phyloP scores from a whole-genome alignment of 148 eudicot genomes.

The Polygonum aviculare region DNA sequence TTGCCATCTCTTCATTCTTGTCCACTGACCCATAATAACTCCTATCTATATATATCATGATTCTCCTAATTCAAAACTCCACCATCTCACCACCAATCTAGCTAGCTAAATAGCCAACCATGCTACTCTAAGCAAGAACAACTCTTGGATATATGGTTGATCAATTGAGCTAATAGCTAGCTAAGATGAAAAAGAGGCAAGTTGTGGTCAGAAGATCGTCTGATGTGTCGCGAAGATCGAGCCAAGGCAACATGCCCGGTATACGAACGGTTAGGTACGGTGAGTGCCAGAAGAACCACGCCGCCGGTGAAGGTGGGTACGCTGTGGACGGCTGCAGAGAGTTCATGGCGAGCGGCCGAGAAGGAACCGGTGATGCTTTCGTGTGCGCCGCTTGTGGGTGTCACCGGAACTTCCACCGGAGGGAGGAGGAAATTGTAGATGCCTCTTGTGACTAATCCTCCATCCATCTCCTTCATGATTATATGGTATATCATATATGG shows the following conservation, averaged over 20 bases:
- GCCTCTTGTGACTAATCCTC: slow-evolving; percentile 44
- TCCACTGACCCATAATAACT: background rate
- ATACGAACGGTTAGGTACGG: slow-evolving; percentile 30
- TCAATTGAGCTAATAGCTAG: no score
- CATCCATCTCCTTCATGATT: background rate
- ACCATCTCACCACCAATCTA: background rate
- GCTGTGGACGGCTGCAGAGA: slow-evolving; percentile 87
- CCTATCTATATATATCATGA: background rate
- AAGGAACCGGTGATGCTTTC: slow-evolving; percentile 41
- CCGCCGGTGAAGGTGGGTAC: slow-evolving; percentile 67
- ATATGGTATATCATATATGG: background rate
- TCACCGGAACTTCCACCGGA: slow-evolving; percentile 66
- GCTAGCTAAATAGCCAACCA: background rate
- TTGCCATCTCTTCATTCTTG: background rate
- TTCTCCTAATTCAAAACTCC: background rate
- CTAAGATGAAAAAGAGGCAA: slow-evolving; percentile 49
- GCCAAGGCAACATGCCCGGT: slow-evolving; percentile 8
- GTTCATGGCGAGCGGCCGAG: slow-evolving; percentile 60
- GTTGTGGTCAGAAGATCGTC: slow-evolving; percentile 34
- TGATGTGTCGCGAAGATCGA: slow-evolving; percentile 19
- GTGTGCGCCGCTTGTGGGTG: slow-evolving; percentile 76
- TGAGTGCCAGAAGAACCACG: slow-evolving; percentile 80
- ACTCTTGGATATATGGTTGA: no score
- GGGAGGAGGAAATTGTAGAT: slow-evolving; percentile 37
- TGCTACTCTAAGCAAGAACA: no score